These are phyloP conservation scores for Penicillium olsonii DNA, from an alignment of 2,329 filamentous ascomycete species.

Conservation along the genomic window DNA sequence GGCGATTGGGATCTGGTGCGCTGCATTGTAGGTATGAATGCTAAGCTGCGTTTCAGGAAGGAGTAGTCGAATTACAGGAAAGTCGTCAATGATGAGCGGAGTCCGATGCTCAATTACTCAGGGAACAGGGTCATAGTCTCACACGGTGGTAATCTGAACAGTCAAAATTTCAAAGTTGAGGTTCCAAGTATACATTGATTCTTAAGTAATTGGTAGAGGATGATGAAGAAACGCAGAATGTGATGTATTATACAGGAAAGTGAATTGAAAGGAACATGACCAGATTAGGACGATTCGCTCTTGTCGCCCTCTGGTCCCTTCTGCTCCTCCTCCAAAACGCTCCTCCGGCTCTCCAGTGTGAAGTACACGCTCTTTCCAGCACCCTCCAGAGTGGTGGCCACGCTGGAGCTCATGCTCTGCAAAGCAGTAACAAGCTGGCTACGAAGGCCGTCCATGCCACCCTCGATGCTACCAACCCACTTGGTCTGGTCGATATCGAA, in stretches of 20 bases:
- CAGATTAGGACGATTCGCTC: conserved; percentile 32
- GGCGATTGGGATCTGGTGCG: conserved; percentile 90
- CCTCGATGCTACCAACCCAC: conserved; percentile 76
- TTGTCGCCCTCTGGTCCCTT: conserved; percentile 38
- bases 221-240: conserved; percentile 27
- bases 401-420: conserved; percentile 73
- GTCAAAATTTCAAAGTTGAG: conserved; percentile 9
- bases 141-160: background rate
- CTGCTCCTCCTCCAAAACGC: conserved; percentile 75
- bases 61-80: no score
- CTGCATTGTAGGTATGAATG: conserved; percentile 90
- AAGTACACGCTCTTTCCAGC: conserved; percentile 81
- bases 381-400: conserved; percentile 78
- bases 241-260: conserved; percentile 40
- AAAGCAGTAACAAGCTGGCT: conserved; percentile 79
- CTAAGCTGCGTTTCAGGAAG: conserved; percentile 51
- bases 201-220: conserved; percentile 17
- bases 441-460: conserved; percentile 77
- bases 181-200: conserved; percentile 26
- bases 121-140: background rate
- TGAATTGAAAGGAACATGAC: conserved; percentile 15
- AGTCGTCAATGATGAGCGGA: no score
- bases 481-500: conserved; percentile 73
- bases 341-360: conserved; percentile 79
- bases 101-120: background rate